phyloP scores from a whole-genome alignment of 176 grass and related monocot genomes.

The Aegilops tauschii region DNA sequence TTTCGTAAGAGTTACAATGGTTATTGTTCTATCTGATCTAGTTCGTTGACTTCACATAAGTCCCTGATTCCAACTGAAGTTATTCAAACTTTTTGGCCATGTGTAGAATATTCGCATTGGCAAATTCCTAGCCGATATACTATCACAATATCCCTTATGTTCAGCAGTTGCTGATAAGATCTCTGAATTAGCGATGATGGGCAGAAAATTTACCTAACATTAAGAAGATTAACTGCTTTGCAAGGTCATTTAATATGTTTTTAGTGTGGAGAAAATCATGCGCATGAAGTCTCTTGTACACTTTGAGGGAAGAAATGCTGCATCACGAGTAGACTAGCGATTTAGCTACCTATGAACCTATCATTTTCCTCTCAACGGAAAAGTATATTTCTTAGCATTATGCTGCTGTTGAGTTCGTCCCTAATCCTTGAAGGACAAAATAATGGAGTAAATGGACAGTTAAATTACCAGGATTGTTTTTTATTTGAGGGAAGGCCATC shows the following conservation, averaged over 20 bases:
- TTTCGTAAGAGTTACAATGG: slow-evolving; percentile 11
- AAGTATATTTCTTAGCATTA: neutral
- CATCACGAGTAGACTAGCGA: neutral
- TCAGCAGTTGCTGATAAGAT: neutral
- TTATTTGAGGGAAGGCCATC: too few species aligned
- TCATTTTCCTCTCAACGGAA: neutral
- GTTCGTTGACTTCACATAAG: slow-evolving; percentile 9
- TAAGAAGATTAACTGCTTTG: slow-evolving; percentile 3
- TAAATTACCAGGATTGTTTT: neutral
- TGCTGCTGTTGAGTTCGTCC: neutral
- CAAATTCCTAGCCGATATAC: neutral
- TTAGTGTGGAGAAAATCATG: neutral
- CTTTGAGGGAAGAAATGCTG: slow-evolving; percentile 5
- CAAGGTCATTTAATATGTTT: neutral
- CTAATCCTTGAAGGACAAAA: neutral
- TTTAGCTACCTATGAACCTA: neutral
- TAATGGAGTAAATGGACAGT: neutral
- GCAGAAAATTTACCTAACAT: neutral
- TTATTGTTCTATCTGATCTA: slow-evolving; percentile 18
- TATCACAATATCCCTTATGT: neutral
- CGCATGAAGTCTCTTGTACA: neutral
- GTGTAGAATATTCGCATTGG: neutral
- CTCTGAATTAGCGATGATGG: neutral
- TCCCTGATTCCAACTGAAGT: neutral
- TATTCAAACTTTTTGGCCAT: neutral